A percentile compares a stretch with the other conserved stretches of the same genome.
Evolutionary conservation across 257 asterid genomes (phyloP).

Genomic region (Solanum gandarillasii): DNA sequence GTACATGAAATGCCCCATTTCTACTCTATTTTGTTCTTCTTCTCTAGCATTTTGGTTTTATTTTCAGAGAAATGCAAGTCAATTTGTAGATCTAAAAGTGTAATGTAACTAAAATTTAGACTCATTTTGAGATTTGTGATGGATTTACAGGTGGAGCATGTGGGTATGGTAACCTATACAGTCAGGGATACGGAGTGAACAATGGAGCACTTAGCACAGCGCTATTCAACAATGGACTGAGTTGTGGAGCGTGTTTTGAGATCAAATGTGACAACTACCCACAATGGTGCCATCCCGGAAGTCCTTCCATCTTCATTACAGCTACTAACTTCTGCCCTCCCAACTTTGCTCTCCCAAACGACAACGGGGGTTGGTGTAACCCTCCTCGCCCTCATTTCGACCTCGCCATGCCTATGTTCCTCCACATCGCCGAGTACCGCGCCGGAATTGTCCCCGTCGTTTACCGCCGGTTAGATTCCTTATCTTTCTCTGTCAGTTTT

Average conservation of each 20-base stretch:
- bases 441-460: conserved; percentile 88
- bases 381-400: conserved; percentile 86
- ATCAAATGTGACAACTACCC: conserved; percentile 48
- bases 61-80: neutral
- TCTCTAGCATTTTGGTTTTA: neutral
- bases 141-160: conserved; percentile 70
- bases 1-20: neutral
- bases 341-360: conserved; percentile 56
- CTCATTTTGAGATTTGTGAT: neutral
- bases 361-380: conserved; percentile 94
- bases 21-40: neutral
- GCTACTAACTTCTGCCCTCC: conserved; percentile 94
- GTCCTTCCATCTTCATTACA: conserved; percentile 66
- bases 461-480: conserved; percentile 44
- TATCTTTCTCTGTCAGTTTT: neutral
- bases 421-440: conserved; percentile 69
- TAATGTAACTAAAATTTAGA: neutral
- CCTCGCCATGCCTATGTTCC: conserved; percentile 97
- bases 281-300: conserved; percentile 63
- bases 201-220: conserved; percentile 92
- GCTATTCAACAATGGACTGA: conserved; percentile 55
- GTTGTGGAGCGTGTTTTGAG: conserved; percentile 85
- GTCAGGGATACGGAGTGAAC: conserved; percentile 88
- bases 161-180: conserved; percentile 76
- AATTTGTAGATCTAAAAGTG: neutral